Base-by-base conservation (phyloP, 148 eudicot genomes). In the Rhododendron simsii region DNA sequence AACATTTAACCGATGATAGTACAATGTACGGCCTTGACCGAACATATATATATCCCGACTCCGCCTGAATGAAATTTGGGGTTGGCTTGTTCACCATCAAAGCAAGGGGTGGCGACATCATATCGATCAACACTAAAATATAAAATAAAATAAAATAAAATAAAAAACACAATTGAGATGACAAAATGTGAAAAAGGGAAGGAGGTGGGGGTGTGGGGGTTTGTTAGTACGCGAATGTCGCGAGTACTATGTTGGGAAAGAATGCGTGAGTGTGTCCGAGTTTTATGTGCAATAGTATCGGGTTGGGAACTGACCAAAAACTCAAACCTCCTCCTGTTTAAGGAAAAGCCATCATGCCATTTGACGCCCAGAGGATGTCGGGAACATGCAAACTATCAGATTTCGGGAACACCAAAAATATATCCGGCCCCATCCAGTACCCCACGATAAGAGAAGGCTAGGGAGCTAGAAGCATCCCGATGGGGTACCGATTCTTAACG, bases 341-440 rank as follows among this genome's bases (percentile, higher is more conserved):
- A 65, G 90, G 89, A 83, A 89, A 90, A 8, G 69, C 75, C 88
- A 87, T 87, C 89, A 90, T 90, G 61, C 51, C 89, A 67, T 83
- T 83, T 78, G 59, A 86, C 80, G 57, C 84, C 82, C 85, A 81
- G 78, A 51, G 30, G 47, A 84, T 89, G 78, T 88, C 83, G 84
- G 87, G 85, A 86, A 86, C 88, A 86, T 86, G 88, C 85, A 86
- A 86, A 86, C 85, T 82, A 86, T 82, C 81, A 86, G 81, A 76
- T 86, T 79, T 79, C 63, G 83, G 83, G 76, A 61, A 77, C 37
- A n/a, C 48, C 69, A 85, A 4, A 13, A 7, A 67, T 67, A 28
- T 67, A 67, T 67, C 74, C 16, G n/a, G n/a, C 26, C 23, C 73
- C 30, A 65, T n/a, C 3, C 11, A 30, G 30, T 30, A 23, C 71